phyloP scores from a whole-genome alignment of 208 protist species.

The Crithidia acanthocephali region DNA sequence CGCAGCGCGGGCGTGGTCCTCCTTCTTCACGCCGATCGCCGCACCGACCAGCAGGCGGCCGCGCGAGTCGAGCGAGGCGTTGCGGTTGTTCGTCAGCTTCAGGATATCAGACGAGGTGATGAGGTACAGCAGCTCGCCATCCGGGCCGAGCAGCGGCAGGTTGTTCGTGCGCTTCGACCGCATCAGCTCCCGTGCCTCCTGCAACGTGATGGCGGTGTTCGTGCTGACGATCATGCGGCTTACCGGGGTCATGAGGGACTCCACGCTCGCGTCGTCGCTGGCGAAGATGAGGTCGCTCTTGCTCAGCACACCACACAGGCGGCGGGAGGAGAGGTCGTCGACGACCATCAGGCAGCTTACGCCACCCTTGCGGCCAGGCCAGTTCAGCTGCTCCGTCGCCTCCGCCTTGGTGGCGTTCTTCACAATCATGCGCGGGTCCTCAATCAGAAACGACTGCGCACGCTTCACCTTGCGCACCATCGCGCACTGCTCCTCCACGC shows the following conservation, averaged over 20 bases:
- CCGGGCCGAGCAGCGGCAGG: slow-evolving; percentile 65
- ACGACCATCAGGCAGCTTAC: slow-evolving; percentile 86
- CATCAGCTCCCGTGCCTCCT: slow-evolving; percentile 76
- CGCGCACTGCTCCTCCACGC: slow-evolving; percentile 81
- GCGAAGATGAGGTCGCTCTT: slow-evolving; percentile 78
- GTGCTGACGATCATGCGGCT: slow-evolving; percentile 50
- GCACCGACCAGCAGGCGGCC: slow-evolving; percentile 85
- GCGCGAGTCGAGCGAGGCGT: slow-evolving; percentile 71
- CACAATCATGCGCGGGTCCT: slow-evolving; percentile 84
- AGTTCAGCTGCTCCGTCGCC: slow-evolving; percentile 69
- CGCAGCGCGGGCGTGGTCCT: slow-evolving; percentile 67
- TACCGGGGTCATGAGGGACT: slow-evolving; percentile 75
- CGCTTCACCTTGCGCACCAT: slow-evolving; percentile 92
- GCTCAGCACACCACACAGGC: slow-evolving; percentile 71
- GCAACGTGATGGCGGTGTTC: slow-evolving; percentile 64
- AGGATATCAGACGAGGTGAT: slow-evolving; percentile 85
- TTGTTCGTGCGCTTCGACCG: slow-evolving; percentile 57
- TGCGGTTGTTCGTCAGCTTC: slow-evolving; percentile 76
- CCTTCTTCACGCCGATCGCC: slow-evolving; percentile 85
- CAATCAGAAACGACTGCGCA: slow-evolving; percentile 90
- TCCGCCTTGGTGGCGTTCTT: slow-evolving; percentile 59
- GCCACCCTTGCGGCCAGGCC: slow-evolving; percentile 75
- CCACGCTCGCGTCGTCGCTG: slow-evolving; percentile 38
- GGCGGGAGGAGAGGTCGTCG: slow-evolving; percentile 40
- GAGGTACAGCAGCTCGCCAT: slow-evolving; percentile 74